Base-by-base conservation (phyloP, 2,329 filamentous ascomycete genomes). In the Aplosporella prunicola region DNA sequence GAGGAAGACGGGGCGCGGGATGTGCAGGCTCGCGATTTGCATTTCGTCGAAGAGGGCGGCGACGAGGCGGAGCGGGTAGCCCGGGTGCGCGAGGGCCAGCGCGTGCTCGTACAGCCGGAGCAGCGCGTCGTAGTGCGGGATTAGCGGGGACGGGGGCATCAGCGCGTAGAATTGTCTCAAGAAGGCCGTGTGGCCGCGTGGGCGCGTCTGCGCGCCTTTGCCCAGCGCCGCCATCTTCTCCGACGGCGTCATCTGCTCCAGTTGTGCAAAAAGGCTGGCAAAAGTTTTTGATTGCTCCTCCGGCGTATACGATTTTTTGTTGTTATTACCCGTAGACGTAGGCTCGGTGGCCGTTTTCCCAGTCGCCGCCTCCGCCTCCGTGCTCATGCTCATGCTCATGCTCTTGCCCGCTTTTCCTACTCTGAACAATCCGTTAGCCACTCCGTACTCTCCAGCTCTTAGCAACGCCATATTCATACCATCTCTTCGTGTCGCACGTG, bases 221-320 rank as follows among this genome's bases (percentile, higher is more conserved):
- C 39, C 30, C 35, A 41, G 22, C 10, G 41, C 35, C n/a, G 27
- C 32, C 5, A 23, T 10, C 26, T 37, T 29, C 18, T 30, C 20
- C 13, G 32, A 25, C 24, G 5, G 15, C 11, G 24, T 18, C 22
- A 29, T 33, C 8, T 33, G 37, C 5, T 24, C 11, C 25, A 39
- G 17, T 26, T 24, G 23, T 5, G 26, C 37, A 9, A 39, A 13
- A 9, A 9, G 27, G 3, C 20, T 29, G 13, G 37, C 37, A 17
- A 33, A 30, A 17, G 10, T 24, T n/a, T n/a, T n/a, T 9, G 9
- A n/a, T 8, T 8, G 9, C n/a, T 25, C 23, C n/a, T 25, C 23
- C 23, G 23, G n/a, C 9, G 23, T 9, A 9, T n/a, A 8, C 9
- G 23, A 25, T 8, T 9, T 25, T 25, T 8, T 9, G 9, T 25